Base-by-base conservation (phyloP, 345 rosid genomes). In the Melastoma malabathricum region DNA sequence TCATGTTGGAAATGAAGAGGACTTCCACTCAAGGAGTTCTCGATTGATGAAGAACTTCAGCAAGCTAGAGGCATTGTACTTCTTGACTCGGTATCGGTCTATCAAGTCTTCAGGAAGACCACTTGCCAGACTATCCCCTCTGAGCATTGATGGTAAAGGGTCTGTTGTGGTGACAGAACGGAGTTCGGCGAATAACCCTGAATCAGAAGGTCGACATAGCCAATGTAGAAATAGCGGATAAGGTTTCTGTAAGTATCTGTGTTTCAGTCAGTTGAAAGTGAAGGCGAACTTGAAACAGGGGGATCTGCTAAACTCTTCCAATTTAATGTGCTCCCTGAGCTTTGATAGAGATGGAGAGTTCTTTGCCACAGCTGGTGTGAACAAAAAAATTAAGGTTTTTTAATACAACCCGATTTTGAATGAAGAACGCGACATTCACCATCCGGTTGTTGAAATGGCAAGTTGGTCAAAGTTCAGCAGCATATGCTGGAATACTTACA, bases 361-460 rank as follows among this genome's bases (percentile, higher is more conserved):
- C 59, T 92, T 92, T 46, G 96, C 98, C 18, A 67, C 96, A 29
- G 98, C 98, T 16, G 95, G 96, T 49, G 83, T 92, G 54, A 92
- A 82, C 72, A 92, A 82, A 79, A 87, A 80, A 70, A 84, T 92
- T 58, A 92, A 92, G 73, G 82, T 92, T 46, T 92, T 92, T 54
- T 96, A 92, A 60, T 87, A 79, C 56, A 69, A 84, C 44, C 39
- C 93, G 0, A 68, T 87, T 16, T 57, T 92, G 20, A 81, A 76
- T 52, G 80, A 76, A 54, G 68, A 70, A 54, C 80, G 75, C 31
- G 98, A 87, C 63, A 77, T 92, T 56, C 86, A 87, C 73, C 87
- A 87, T 62, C 98, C 95, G 1, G 95, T 84, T 45, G 93, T 77
- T 63, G 98, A 92, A 73, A 74, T 92, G 82, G 81, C 77, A 18